These are phyloP conservation scores for Garcia nutans DNA, from an alignment of 345 rosid species.

Conservation along the genomic window DNA sequence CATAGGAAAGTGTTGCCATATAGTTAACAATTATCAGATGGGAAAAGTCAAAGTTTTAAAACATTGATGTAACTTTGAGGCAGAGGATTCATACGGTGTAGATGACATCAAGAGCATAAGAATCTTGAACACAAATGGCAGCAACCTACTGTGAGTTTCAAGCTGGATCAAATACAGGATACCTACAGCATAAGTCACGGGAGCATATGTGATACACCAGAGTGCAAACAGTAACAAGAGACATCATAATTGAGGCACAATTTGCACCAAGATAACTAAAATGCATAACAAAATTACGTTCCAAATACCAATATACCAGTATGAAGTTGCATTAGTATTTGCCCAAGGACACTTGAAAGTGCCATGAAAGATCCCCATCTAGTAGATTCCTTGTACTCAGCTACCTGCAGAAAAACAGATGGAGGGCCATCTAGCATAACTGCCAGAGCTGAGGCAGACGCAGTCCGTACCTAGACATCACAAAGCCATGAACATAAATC, in stretches of 20 bases:
- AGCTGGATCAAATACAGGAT: constrained; percentile 65
- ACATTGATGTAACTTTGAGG: constrained; percentile 11
- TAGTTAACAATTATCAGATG: neutral
- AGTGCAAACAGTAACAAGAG: constrained; percentile 15
- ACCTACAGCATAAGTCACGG: constrained; percentile 47
- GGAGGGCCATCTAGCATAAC: constrained; percentile 86
- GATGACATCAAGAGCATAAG: constrained; percentile 73
- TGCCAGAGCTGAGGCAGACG: constrained; percentile 72
- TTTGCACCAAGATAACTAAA: constrained; percentile 18
- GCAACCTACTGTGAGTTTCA: constrained; percentile 68
- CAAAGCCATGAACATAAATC: constrained; percentile 22
- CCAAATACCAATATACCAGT: constrained; percentile 46
- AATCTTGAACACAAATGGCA: constrained; percentile 73
- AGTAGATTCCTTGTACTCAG: constrained; percentile 75
- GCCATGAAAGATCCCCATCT: constrained; percentile 75
- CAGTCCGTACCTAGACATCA: constrained; percentile 67
- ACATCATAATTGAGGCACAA: constrained; percentile 11
- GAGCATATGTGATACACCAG: constrained; percentile 18
- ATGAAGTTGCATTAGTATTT: constrained; percentile 85
- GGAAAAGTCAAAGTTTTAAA: constrained; percentile 10
- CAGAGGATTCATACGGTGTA: constrained; percentile 74
- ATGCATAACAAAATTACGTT: constrained; percentile 20
- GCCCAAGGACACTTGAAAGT: constrained; percentile 85
- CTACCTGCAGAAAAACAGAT: constrained; percentile 83
- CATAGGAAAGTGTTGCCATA: neutral